Percentiles rank a stretch among this genome's conserved stretches.
Evolutionary conservation across 169 alveolate genomes (phyloP).

Genomic region (Plasmodium fragile): DNA sequence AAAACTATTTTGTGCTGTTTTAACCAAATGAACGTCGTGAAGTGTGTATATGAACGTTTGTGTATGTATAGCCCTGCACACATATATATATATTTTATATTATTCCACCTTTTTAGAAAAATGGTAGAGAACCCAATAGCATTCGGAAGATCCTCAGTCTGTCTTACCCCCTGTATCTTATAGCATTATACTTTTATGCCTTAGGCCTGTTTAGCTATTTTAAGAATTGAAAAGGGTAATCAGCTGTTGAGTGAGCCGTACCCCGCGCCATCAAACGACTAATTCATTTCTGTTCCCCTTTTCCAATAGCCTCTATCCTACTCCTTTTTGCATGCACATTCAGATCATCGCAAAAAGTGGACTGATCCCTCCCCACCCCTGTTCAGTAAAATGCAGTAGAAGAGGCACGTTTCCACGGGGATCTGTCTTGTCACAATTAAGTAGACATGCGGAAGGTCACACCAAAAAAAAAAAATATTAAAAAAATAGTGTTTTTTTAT

Average conservation of each 20-base stretch:
- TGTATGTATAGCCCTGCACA: neutral
- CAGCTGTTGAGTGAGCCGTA: neutral
- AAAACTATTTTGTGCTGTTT: neutral
- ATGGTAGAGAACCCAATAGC: neutral
- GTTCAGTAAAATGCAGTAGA: neutral
- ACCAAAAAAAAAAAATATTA: too few relatives aligned
- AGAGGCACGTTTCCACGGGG: neutral
- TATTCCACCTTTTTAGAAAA: slow-evolving; percentile 17
- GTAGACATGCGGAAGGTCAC: neutral
- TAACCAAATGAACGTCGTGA: neutral
- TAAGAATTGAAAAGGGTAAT: neutral
- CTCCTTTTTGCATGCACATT: neutral
- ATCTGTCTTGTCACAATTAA: neutral
- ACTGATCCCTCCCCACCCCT: neutral
- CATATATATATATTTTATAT: too few relatives aligned
- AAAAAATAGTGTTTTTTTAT: too few relatives aligned
- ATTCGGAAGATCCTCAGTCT: slow-evolving; percentile 10
- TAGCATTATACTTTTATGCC: slow-evolving; percentile 43
- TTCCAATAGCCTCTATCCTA: neutral
- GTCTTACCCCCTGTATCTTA: slow-evolving; percentile 31
- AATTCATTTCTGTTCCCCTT: neutral
- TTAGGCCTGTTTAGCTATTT: slow-evolving; percentile 18
- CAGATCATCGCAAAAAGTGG: neutral
- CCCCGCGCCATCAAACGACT: neutral
- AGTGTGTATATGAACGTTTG: neutral